Conservation (phyloP, 306 rosid genomes). For the Malus sylvestris region DNA sequence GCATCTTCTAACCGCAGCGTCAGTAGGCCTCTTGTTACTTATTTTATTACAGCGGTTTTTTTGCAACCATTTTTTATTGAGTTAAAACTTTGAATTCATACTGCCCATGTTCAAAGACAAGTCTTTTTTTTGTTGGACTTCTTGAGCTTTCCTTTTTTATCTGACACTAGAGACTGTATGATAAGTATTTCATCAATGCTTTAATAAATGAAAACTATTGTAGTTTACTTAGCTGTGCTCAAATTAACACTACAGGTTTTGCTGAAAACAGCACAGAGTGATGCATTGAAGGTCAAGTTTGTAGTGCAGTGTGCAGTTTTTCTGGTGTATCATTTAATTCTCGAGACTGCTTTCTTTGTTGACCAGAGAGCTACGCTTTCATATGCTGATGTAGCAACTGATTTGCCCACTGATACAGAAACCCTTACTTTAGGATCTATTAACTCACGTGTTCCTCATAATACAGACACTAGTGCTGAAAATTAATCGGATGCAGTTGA, state of each 20-base stretch:
- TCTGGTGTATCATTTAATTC: constrained; percentile 84
- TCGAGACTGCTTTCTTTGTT: constrained; percentile 82
- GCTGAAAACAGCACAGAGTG: constrained; percentile 86
- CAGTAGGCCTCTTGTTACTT: neutral
- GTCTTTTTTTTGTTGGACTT: neutral
- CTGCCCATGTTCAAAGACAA: neutral
- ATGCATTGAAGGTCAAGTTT: constrained; percentile 82
- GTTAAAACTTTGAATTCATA: neutral
- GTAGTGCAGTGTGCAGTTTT: constrained; percentile 80
- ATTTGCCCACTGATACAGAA: constrained; percentile 30
- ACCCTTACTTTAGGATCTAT: constrained; percentile 24
- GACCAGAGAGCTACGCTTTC: constrained; percentile 75
- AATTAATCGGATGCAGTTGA: constrained; percentile 36
- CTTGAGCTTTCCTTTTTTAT: neutral
- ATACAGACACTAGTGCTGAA: constrained; percentile 32
- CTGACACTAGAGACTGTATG: neutral
- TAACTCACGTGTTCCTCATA: constrained; percentile 30
- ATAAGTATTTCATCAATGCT: neutral
- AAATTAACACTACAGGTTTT: constrained; percentile 62
- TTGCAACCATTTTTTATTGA: neutral
- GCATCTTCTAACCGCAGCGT: no score
- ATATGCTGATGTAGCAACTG: constrained; percentile 20
- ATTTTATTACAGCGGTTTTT: neutral
- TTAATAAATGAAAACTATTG: neutral
- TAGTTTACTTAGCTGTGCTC: neutral